Conservation (phyloP, 2,329 filamentous ascomycete species). For the Penicillium sp. region DNA sequence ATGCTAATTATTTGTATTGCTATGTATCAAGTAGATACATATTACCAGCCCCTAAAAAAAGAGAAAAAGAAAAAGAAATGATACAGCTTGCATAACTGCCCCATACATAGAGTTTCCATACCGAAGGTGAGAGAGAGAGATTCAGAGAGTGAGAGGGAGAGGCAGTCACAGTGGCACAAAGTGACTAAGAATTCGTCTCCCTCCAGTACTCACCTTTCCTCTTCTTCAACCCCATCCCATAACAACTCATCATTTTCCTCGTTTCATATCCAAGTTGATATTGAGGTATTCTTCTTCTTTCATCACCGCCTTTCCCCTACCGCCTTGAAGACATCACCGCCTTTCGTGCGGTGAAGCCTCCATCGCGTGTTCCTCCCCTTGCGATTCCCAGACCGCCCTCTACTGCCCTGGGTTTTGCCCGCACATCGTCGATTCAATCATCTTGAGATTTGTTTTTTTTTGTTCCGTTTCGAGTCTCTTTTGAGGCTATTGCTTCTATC, state of each 20-base stretch:
- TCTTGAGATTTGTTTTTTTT: constrained; percentile 2
- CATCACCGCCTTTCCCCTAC: constrained; percentile 28
- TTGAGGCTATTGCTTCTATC: not conserved
- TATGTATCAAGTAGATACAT: not conserved
- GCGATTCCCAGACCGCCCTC: constrained; percentile 37
- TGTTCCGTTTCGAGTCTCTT: constrained; percentile 4
- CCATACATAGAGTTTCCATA: constrained; percentile 7
- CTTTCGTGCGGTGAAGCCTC: constrained; percentile 41
- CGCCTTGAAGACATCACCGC: constrained; percentile 33
- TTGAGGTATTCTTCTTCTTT: not conserved
- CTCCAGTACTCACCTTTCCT: constrained; percentile 1
- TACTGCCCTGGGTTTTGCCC: constrained; percentile 37
- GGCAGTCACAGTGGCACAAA: constrained; percentile 13
- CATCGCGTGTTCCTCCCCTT: constrained; percentile 26
- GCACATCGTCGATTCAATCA: constrained; percentile 20
- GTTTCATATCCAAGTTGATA: constrained; percentile 4
- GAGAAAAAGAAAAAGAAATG: not conserved
- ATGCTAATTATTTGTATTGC: not conserved
- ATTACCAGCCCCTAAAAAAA: not conserved
- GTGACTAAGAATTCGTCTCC: constrained; percentile 13
- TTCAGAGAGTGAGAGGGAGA: constrained; percentile 3
- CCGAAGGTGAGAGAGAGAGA: not conserved
- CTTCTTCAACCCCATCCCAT: constrained; percentile 11
- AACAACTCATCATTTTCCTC: constrained; percentile 14
- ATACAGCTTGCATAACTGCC: not conserved